Evolutionary conservation across 2,329 filamentous ascomycete genomes (phyloP), one percentile per base, ranked within the genome.

Genomic region (Colletotrichum scovillei): DNA sequence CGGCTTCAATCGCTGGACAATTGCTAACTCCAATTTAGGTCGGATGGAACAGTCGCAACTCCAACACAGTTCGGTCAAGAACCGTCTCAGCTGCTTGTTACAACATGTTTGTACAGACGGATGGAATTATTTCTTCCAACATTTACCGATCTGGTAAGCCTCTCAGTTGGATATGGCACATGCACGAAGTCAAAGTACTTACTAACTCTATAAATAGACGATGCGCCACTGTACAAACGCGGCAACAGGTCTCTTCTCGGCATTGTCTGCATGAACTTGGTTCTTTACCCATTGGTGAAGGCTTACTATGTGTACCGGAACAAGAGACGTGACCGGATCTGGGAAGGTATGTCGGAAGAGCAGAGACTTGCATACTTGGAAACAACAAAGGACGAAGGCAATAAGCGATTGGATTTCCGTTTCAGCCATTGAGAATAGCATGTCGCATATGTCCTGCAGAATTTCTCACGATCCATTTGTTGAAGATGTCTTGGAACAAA

Each of bases 41-140:
- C 4, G 84, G 79, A 26, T 86, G 84, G 84, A 85, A 83, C 75
- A 85, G 83, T 0, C 82, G 88, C 63, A 93, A 93, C 76, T 87
- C 90, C 1, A 90, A 91, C 68, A 85, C 87, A 0, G 91, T 93
- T 1, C 85, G 90, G 2, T 89, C 88, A 1, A 83, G 91, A 4
- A 90, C 91, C 1, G 89, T 93, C 4, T 89, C 89, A 0, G 88
- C 89, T 0, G 91, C 90, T 0, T 81, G 90, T n/a, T 92, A 92
- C 80, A 92, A 92, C 77, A 88, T 88, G 85, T 84, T 81, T 32
- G 82, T 85, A 2, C 86, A 88, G 75, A 81, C 82, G 0, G 81
- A 82, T n/a, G 80, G 79, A 0, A 84, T 87, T 38, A 84, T 85
- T 63, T 75, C 78, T 1, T 80, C 81, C 38, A 86, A 86, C 71